Conservation (phyloP, 140 eudicot species). For the Cichorium intybus region DNA sequence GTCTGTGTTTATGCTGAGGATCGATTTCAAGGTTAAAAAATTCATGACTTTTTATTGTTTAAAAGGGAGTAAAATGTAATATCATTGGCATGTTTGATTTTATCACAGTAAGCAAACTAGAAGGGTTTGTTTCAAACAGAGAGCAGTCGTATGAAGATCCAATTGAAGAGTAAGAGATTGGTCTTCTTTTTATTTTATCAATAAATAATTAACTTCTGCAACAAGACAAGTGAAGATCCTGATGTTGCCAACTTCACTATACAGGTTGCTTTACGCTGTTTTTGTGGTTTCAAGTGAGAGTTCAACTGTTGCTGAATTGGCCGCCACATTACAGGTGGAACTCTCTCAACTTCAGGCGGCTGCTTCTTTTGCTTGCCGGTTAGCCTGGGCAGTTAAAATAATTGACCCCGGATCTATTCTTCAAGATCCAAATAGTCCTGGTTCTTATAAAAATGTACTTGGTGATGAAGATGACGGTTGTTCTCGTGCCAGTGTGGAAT, state of each 20-base stretch:
- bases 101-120: slow-evolving; percentile 89
- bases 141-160: slow-evolving; percentile 99
- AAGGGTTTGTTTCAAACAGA: slow-evolving; percentile 98
- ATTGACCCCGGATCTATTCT: slow-evolving; percentile 94
- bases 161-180: slow-evolving; percentile 83
- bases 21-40: slow-evolving; percentile 71
- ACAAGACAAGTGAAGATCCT: slow-evolving; percentile 18
- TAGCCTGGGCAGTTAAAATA: slow-evolving; percentile 94
- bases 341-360: slow-evolving; percentile 96
- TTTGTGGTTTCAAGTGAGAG: slow-evolving; percentile 97
- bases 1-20: slow-evolving; percentile 94
- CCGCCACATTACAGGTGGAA: slow-evolving; percentile 90
- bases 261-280: slow-evolving; percentile 98
- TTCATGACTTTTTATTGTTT: too few relatives aligned
- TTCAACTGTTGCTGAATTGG: slow-evolving; percentile 95
- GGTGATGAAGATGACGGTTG: slow-evolving; percentile 71
- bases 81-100: slow-evolving; percentile 29
- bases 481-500: slow-evolving; percentile 56
- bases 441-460: slow-evolving; percentile 41
- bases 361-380: slow-evolving; percentile 92
- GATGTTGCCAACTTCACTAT: slow-evolving; percentile 17
- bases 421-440: slow-evolving; percentile 63
- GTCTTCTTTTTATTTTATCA: background rate
- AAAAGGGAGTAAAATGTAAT: background rate
- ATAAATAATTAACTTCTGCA: background rate